Evolutionary conservation across 2,329 filamentous ascomycete species (phyloP).

Genomic region (Colletotrichum sansevieriae): DNA sequence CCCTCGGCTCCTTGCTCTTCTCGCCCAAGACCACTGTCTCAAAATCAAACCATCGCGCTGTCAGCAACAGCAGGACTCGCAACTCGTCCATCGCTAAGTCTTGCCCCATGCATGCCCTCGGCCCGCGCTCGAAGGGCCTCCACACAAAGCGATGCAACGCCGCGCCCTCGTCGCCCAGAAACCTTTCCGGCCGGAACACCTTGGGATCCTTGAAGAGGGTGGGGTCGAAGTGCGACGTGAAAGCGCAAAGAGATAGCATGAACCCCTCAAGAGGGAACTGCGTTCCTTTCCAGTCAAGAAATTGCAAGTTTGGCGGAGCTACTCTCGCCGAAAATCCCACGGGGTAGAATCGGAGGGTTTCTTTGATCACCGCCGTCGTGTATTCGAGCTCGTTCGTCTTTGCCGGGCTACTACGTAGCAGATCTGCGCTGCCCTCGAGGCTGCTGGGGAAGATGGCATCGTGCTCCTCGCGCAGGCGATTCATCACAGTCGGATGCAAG

Average conservation of each 20-base stretch:
- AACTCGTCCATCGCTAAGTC: conserved; percentile 50
- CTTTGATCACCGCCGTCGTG: conserved; percentile 65
- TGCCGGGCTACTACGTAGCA: conserved; percentile 55
- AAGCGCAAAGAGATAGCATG: conserved; percentile 36
- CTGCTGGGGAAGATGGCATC: conserved; percentile 45
- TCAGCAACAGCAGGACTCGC: conserved; percentile 44
- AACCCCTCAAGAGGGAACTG: conserved; percentile 52
- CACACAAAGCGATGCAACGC: conserved; percentile 35
- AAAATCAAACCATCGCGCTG: conserved; percentile 44
- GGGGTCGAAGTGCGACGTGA: conserved; percentile 48
- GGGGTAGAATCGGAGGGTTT: conserved; percentile 65
- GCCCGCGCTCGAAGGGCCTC: conserved; percentile 52
- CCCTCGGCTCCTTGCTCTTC: conserved; percentile 35
- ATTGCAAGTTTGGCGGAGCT: conserved; percentile 48
- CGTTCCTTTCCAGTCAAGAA: conserved; percentile 53
- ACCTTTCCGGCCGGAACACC: conserved; percentile 57
- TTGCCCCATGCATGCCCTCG: conserved; percentile 52
- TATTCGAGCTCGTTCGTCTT: conserved; percentile 64
- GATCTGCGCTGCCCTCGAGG: conserved; percentile 50
- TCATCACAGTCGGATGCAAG: conserved; percentile 41
- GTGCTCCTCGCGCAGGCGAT: conserved; percentile 44
- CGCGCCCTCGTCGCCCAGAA: conserved; percentile 46
- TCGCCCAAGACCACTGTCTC: conserved; percentile 38
- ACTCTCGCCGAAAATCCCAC: conserved; percentile 57
- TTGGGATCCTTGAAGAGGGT: conserved; percentile 53